Base-by-base conservation (phyloP, 2,329 filamentous ascomycete genomes). In the Aspergillus clavatus region DNA sequence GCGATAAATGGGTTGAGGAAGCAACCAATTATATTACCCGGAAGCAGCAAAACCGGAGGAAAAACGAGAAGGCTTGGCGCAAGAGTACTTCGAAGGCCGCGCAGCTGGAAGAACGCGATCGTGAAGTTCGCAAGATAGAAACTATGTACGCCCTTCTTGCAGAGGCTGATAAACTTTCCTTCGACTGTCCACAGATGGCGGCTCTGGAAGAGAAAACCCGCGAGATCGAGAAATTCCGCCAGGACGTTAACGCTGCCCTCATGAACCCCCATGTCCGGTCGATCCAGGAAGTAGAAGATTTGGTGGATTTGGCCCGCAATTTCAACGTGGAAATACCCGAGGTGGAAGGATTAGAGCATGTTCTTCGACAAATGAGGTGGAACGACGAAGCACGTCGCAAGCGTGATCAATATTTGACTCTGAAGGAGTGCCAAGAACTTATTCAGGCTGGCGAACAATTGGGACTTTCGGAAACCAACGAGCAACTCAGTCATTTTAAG, bases 1-100 rank as follows among this genome's bases (percentile, higher is more conserved):
- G 93, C 74, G 94, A 95, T 68, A 89, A 95, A 64, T 96, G 94
- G 87, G 89, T 96, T 52, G 93, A 97, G 60, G 91, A 97, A 71
- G 93, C 93, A 54, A 93, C 88, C 60, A 90, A 87, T 63, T 98
- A 94, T 73, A 95, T 90, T 61, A 90, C 93, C 47, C 87, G 93
- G 57, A 98, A 98, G 73, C 91, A 96, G 72, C 91, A 96, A 70
- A 95, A 94, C 62, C 86, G 93, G 52, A 88, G 91, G 50, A 97
- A 97, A 71, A 95, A 86, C 67, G 91, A 96, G 60, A 93, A 89
- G 62, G 81, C 80, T 36, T 93, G 86, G 82, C 86, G 89, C 53
- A 84, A 81, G 59, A 80, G 83, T 44, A 80, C 80, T 57, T 69
- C 70, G 41, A 91, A 86, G 67, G 84, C 83, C 41, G 81, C 86